Base-by-base conservation (phyloP, 2,329 filamentous ascomycete genomes). In the Alternaria infectoria region DNA sequence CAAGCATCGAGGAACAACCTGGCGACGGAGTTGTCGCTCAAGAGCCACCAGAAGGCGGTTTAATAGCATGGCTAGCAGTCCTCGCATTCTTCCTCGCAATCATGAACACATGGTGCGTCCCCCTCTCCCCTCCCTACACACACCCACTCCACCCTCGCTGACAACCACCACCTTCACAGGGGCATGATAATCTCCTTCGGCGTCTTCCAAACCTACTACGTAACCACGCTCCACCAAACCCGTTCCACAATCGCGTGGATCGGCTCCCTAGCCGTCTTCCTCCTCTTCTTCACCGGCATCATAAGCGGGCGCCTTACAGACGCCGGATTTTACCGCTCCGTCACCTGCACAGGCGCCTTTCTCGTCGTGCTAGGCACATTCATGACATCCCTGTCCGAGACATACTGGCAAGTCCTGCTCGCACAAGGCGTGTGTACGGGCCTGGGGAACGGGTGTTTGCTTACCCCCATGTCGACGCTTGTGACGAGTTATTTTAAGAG, bases 211-310 rank as follows among this genome's bases (percentile, higher is more conserved):
- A 45, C 67, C 4, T 72, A 77, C 64, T 78, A 78, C 60, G 63
- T 61, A 15, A 36, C 56, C 3, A 50, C 54, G 2, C 55, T 77
- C 13, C 44, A 64, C 15, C 75, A 28, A 82, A 82, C 23, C 77
- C 81, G 6, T 66, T 84, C 83, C 1, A 77, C 81, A 43, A 81
- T 86, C 32, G 81, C 83, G 2, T 86, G 84, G 84, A 80, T 86
- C 2, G 84, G 84, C 2, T 82, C 81, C 40, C 72, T 85, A 12
- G 83, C 86, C 64, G 79, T 81, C 11, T 85, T 80, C 59, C 66
- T 85, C 6, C 73, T 84, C 0, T 79, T 85, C 57, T 72, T 83
- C 46, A 65, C 83, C n/a, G 82, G 83, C 2, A 74, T 80, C 9
- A 73, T 85, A 43, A 77, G 78, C 2, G 84, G 84, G 8, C 81